These are phyloP conservation scores for Phytophthora parvispora DNA, from an alignment of 352 stramenopile genomes.

Conservation along the genomic window DNA sequence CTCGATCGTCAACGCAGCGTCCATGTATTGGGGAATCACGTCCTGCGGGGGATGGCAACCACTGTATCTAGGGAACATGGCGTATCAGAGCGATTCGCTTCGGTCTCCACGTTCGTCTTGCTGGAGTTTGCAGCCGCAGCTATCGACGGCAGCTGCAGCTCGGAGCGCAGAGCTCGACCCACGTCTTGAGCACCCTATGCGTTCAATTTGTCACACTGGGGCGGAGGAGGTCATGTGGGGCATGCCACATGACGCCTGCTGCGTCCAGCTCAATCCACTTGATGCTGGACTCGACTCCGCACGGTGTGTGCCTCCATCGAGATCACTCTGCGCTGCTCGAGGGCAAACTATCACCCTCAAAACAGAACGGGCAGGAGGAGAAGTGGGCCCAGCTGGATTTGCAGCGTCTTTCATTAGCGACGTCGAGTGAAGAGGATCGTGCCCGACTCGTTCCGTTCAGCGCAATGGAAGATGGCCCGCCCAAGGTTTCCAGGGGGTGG, in stretches of 20 bases:
- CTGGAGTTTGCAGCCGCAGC: neutral
- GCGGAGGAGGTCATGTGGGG: too few relatives aligned
- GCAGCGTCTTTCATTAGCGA: constrained; percentile 1
- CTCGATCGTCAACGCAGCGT: neutral
- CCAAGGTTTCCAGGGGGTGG: neutral
- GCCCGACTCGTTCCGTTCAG: neutral
- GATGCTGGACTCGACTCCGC: neutral
- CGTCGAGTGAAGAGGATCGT: neutral
- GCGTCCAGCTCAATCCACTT: neutral
- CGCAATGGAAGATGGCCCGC: neutral
- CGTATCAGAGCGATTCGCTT: neutral
- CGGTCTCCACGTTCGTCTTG: neutral
- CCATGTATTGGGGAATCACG: neutral
- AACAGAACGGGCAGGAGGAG: neutral
- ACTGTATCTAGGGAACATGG: neutral
- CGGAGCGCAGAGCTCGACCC: neutral
- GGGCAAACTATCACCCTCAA: neutral
- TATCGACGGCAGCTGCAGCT: neutral
- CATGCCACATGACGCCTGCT: neutral
- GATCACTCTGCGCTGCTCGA: neutral
- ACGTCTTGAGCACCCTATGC: neutral
- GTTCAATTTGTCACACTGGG: neutral
- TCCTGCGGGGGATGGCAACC: neutral
- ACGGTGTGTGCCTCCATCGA: neutral
- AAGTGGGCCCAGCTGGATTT: neutral